phyloP scores from a whole-genome alignment of 768 basidiomycete genomes.

The Tricholoma sp. region DNA sequence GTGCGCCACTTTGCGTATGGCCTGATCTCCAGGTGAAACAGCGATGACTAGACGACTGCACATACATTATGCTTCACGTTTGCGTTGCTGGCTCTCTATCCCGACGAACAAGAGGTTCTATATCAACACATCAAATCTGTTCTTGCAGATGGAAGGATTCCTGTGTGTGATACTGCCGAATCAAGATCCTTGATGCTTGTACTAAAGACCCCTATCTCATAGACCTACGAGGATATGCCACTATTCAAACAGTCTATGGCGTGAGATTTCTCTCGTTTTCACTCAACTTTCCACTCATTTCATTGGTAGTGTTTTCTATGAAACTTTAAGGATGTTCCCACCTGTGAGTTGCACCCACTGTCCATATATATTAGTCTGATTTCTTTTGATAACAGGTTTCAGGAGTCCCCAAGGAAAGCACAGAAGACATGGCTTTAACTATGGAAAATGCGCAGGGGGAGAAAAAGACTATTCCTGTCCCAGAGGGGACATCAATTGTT shows the following conservation, averaged over 20 bases:
- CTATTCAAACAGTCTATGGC: conserved; percentile 33
- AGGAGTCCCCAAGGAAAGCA: conserved; percentile 39
- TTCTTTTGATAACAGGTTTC: conserved; percentile 19
- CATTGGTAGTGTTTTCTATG: conserved; percentile 37
- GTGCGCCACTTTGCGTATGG: conserved; percentile 18
- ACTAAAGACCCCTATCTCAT: not conserved
- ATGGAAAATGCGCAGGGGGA: conserved; percentile 32
- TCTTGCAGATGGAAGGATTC: conserved; percentile 23
- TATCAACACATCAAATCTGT: conserved; percentile 31
- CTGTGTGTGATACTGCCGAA: conserved; percentile 20
- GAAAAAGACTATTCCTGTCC: conserved; percentile 33
- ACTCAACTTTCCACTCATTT: not conserved
- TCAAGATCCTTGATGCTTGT: not conserved
- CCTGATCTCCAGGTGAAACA: not conserved
- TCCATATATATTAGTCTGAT: not conserved
- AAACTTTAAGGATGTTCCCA: conserved; percentile 44
- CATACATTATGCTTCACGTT: too few relatives aligned
- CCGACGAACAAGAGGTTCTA: conserved; percentile 35
- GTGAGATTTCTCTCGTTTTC: conserved; percentile 15
- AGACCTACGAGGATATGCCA: conserved; percentile 39
- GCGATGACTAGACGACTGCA: too few relatives aligned
- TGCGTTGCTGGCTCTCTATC: too few relatives aligned
- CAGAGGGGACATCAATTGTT: conserved; percentile 33
- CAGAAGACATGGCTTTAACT: conserved; percentile 41
- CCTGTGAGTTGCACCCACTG: conserved; percentile 27